These are phyloP conservation scores for Dryas integrifolia DNA, from an alignment of 331 rosid genomes.

Conservation along the genomic window DNA sequence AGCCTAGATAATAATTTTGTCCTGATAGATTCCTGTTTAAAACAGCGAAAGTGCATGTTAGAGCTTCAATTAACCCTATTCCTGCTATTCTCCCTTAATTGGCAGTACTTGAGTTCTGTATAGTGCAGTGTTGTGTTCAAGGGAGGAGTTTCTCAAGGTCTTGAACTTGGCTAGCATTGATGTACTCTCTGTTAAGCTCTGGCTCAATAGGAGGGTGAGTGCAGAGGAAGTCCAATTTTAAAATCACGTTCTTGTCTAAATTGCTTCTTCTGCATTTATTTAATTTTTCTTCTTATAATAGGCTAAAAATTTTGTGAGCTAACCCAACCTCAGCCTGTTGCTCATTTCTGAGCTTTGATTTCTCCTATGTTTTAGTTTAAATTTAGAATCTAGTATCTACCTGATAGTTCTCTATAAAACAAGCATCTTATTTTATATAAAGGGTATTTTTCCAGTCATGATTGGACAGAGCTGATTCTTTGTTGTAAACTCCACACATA, in stretches of 20 bases:
- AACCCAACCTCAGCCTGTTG: neutral
- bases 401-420: neutral
- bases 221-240: slow-evolving; percentile 7
- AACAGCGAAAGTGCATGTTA: slow-evolving; percentile 5
- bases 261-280: neutral
- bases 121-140: slow-evolving; percentile 52
- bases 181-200: slow-evolving; percentile 46
- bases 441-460: neutral
- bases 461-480: slow-evolving; percentile 5
- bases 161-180: slow-evolving; percentile 51
- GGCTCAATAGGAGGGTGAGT: slow-evolving; percentile 51
- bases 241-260: neutral
- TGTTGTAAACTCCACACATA: slow-evolving; percentile 13
- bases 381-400: neutral
- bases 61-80: slow-evolving; percentile 14
- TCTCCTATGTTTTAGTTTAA: neutral
- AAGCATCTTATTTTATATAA: neutral
- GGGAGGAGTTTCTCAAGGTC: slow-evolving; percentile 57
- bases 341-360: neutral
- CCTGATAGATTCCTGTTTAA: neutral
- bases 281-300: neutral
- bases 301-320: neutral
- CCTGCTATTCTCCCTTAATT: slow-evolving; percentile 25
- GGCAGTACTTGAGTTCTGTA: slow-evolving; percentile 29
- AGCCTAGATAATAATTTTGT: neutral